phyloP scores from a whole-genome alignment of 768 basidiomycete genomes.

The Tremella mesenterica region DNA sequence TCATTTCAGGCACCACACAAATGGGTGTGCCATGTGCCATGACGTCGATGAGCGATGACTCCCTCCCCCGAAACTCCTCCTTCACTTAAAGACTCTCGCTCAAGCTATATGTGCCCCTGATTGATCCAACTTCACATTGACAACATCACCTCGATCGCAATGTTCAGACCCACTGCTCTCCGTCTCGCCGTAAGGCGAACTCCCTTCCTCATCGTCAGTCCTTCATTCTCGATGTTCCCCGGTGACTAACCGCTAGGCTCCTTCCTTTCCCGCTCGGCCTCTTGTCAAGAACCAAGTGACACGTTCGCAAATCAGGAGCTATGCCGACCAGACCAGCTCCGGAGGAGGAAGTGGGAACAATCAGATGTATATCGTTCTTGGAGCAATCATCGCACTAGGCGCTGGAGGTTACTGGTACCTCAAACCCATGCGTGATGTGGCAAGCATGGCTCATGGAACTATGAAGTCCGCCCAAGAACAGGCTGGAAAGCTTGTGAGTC shows the following conservation, averaged over 20 bases:
- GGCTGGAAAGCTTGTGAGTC: slow-evolving; percentile 18
- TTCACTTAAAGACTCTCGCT: not conserved
- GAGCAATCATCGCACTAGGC: slow-evolving; percentile 32
- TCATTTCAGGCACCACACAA: not conserved
- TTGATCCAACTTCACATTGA: not conserved
- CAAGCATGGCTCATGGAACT: slow-evolving; percentile 20
- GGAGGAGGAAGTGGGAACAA: slow-evolving; percentile 12
- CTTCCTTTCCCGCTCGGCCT: not conserved
- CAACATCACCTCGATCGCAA: not conserved
- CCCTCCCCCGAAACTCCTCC: not conserved
- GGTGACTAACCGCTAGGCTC: not conserved
- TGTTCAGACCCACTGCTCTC: slow-evolving; percentile 18
- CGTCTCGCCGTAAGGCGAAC: slow-evolving; percentile 9
- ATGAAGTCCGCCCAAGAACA: slow-evolving; percentile 27
- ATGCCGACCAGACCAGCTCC: slow-evolving; percentile 3
- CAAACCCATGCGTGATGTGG: slow-evolving; percentile 38
- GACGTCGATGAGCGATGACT: not conserved
- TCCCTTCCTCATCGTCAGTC: slow-evolving; percentile 5
- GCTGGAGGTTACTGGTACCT: slow-evolving; percentile 32
- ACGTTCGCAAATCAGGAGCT: slow-evolving; percentile 4
- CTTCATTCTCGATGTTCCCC: not conserved
- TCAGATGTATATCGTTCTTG: slow-evolving; percentile 35
- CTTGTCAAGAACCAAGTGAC: not conserved
- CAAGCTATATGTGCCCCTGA: not conserved
- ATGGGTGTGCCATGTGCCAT: not conserved